Evolutionary conservation across 441 rosid species (phyloP), one percentile per base, ranked within the genome.

Genomic region (Eruca vesicaria): DNA sequence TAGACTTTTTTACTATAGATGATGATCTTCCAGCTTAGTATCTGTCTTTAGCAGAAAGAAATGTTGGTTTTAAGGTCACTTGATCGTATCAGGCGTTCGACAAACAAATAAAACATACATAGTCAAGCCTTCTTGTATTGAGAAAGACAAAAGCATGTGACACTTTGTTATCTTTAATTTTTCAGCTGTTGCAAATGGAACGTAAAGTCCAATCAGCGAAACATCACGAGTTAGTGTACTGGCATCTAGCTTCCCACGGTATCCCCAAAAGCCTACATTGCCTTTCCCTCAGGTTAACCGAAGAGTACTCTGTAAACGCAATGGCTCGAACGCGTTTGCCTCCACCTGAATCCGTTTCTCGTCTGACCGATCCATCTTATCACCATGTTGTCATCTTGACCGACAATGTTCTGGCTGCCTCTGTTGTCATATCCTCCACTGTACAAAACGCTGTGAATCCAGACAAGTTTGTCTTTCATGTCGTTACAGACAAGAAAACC

Each of bases 181-280:
- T 31, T 69, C 90, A 94, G 98, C 83, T 94, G 57, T 72, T 79
- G 74, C 87, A 76, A 79, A 86, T 94, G 98, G 92, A 94, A 73
- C 91, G 68, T 59, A 82, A 85, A 78, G 90, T 90, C 31, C 89
- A 87, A 77, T 84, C 86, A 58, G 95, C 95, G 0, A 87, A 85
- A 80, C 86, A 82, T 53, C 90, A 86, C 23, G 98, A 95, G 84
- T 87, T 86, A 48, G 76, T 90, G 32, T 88, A 87, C 82, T 90
- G 97, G 97, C 97, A 90, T 85, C 85, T 95, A 78, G 98, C 98
- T 50, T 91, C 99, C 62, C 95, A 83, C 33, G 97, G 97, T 66
- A 81, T 95, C 61, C 99, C 99, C 8, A 88, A 88, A 85, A 80
- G 93, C 83, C 73, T 88, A 12, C 94, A 95, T 82, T 95, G 98